A percentile compares a stretch with the other conserved stretches of the same genome.
These are phyloP conservation scores for Fusarium ambrosium DNA, from an alignment of 2,329 filamentous ascomycete genomes.

Conservation along the genomic window DNA sequence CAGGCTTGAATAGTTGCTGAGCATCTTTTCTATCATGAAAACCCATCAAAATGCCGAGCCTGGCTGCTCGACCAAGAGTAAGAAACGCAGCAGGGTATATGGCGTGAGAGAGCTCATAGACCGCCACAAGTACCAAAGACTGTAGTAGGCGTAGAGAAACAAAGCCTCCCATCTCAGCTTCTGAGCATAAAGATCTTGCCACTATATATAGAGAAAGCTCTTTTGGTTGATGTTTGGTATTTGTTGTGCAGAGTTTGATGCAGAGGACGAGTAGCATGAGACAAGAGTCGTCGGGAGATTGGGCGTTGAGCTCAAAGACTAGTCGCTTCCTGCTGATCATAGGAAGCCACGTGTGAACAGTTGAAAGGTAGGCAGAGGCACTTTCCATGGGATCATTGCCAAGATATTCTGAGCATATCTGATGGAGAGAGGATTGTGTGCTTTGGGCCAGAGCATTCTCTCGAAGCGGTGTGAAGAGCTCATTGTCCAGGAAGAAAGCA, in stretches of 20 bases:
- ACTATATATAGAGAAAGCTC: conserved; percentile 19
- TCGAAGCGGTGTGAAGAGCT: conserved; percentile 15
- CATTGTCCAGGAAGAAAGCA: conserved; percentile 32
- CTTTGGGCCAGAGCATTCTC: conserved; percentile 2
- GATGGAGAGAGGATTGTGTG: not conserved
- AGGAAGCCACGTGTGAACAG: conserved; percentile 31
- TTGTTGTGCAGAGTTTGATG: conserved; percentile 32
- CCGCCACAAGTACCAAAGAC: conserved; percentile 22
- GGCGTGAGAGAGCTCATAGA: conserved; percentile 29
- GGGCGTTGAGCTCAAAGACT: not conserved
- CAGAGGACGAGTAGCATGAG: conserved; percentile 31
- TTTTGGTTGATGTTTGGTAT: not conserved
- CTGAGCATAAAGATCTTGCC: conserved; percentile 20
- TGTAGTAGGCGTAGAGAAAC: conserved; percentile 33
- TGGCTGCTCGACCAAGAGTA: conserved; percentile 34
- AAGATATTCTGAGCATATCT: not conserved
- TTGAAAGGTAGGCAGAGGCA: conserved; percentile 23
- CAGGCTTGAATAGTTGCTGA: conserved; percentile 24
- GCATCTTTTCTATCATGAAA: conserved; percentile 14
- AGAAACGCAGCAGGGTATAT: conserved; percentile 40
- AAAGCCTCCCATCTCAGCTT: conserved; percentile 22
- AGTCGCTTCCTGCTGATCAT: conserved; percentile 37
- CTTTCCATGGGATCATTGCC: not conserved
- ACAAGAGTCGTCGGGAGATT: not conserved
- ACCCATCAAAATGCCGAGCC: conserved; percentile 35